Conservation (phyloP, 2,329 filamentous ascomycete species). For the Teratosphaeriaceae sp. region DNA sequence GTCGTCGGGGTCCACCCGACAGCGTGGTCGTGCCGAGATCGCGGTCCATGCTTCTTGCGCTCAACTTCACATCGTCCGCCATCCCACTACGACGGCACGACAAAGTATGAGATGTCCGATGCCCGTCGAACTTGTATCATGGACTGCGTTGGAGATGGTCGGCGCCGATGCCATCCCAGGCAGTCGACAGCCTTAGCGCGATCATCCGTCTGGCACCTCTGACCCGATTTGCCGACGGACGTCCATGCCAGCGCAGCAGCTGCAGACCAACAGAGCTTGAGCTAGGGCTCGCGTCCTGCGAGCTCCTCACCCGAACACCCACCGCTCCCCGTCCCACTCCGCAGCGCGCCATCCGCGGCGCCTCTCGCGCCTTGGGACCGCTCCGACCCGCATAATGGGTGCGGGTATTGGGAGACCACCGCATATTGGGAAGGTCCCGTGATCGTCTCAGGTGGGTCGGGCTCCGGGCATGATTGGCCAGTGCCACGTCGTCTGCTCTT, state of each 20-base stretch:
- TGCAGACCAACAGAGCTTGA: background rate
- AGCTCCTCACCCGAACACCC: background rate
- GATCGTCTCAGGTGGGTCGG: background rate
- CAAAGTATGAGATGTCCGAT: too few relatives aligned
- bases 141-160: too few relatives aligned
- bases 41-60: too few relatives aligned
- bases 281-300: background rate
- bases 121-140: too few relatives aligned
- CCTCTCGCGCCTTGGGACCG: background rate
- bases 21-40: too few relatives aligned
- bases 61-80: too few relatives aligned
- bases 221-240: background rate
- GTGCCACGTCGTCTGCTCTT: background rate
- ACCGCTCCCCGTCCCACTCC: background rate
- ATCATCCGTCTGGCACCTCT: too few relatives aligned
- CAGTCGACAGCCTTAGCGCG: background rate
- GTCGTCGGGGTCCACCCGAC: too few relatives aligned
- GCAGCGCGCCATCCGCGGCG: background rate
- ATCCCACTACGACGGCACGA: too few relatives aligned
- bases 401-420: background rate
- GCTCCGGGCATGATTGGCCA: background rate
- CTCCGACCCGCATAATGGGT: background rate
- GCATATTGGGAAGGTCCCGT: background rate
- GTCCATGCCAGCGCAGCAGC: constrained; percentile 3
- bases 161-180: too few relatives aligned